These are phyloP conservation scores for Lolium multiflorum DNA, from an alignment of 176 grass and related monocot species.

Conservation along the genomic window DNA sequence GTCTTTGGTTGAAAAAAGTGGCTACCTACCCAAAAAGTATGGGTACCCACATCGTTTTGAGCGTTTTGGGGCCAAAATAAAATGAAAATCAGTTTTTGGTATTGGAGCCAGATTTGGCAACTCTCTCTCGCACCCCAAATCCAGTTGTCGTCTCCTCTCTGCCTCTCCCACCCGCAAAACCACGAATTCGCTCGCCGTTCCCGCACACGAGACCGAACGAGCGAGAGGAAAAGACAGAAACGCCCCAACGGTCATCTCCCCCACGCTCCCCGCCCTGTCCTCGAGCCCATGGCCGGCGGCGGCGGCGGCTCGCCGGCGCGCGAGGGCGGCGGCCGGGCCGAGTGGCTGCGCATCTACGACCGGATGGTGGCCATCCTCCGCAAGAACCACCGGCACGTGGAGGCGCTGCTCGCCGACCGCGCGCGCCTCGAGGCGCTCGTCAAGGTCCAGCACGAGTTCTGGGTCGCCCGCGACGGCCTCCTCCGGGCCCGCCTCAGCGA, in stretches of 20 bases:
- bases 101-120: too few species aligned
- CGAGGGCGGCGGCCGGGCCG: neutral
- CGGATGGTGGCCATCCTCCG: constrained; percentile 44
- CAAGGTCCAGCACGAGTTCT: constrained; percentile 36
- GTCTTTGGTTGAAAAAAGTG: too few species aligned
- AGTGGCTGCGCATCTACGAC: constrained; percentile 44
- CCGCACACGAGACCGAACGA: too few species aligned
- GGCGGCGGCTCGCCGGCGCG: neutral
- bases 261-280: neutral
- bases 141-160: too few species aligned
- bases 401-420: constrained; percentile 40
- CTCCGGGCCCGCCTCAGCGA: constrained; percentile 22
- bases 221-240: neutral
- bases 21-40: too few species aligned
- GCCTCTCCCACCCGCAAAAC: too few species aligned
- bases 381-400: constrained; percentile 31
- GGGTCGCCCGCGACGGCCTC: constrained; percentile 18
- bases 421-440: constrained; percentile 35
- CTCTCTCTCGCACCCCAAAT: too few species aligned
- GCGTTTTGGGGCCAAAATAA: too few species aligned
- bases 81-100: too few species aligned
- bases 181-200: too few species aligned
- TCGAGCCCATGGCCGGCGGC: constrained; percentile 25
- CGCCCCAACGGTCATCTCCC: neutral
- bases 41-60: too few species aligned